A percentile compares a stretch with the other conserved stretches of the same genome.
Evolutionary conservation across 148 eudicot genomes (phyloP).

Genomic region (Nepenthes gracilis): DNA sequence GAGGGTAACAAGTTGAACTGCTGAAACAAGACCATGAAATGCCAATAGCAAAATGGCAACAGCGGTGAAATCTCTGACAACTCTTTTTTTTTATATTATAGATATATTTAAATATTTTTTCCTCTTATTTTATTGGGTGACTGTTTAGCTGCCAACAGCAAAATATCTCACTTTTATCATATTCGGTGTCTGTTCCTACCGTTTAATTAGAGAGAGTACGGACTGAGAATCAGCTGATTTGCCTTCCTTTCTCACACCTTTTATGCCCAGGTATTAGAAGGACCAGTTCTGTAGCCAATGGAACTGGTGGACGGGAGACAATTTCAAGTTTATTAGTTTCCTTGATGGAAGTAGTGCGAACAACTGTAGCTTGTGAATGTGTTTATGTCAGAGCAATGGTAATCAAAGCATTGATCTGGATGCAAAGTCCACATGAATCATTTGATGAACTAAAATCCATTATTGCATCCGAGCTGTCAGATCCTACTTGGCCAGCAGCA

Average conservation of each 20-base stretch:
- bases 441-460: constrained; percentile 92
- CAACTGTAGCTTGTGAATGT: constrained; percentile 99
- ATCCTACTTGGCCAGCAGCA: constrained; percentile 97
- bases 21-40: too few relatives aligned
- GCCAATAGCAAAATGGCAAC: too few relatives aligned
- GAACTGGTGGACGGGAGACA: constrained; percentile 73
- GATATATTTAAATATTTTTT: too few relatives aligned
- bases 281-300: constrained; percentile 54
- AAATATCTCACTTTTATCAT: too few relatives aligned
- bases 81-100: too few relatives aligned
- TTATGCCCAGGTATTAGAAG: constrained; percentile 34
- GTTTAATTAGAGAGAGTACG: too few relatives aligned
- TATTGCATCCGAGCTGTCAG: constrained; percentile 96
- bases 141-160: too few relatives aligned
- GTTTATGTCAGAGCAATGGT: constrained; percentile 98
- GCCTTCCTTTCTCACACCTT: constrained; percentile 1
- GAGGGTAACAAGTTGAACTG: too few relatives aligned
- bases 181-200: too few relatives aligned
- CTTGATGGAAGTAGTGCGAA: constrained; percentile 95
- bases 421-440: constrained; percentile 98
- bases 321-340: constrained; percentile 88
- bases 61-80: too few relatives aligned
- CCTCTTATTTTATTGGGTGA: too few relatives aligned
- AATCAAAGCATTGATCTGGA: constrained; percentile 94
- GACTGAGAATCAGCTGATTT: background rate